Conservation (phyloP, 805 yeast genomes). For the Ascoidea rubescens region DNA sequence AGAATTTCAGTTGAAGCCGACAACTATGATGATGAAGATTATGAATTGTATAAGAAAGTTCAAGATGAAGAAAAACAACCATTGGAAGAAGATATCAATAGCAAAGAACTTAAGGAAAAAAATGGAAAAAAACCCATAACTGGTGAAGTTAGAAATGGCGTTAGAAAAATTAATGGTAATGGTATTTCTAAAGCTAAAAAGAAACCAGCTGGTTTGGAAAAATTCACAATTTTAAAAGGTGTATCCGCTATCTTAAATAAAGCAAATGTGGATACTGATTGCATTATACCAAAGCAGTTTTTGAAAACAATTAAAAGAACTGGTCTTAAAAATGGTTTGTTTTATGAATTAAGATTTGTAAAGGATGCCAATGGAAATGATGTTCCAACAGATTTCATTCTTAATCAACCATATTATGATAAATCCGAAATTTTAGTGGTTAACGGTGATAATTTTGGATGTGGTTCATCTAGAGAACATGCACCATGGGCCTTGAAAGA, state of each 20-base stretch:
- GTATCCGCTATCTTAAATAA: slow-evolving; percentile 89
- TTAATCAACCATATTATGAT: slow-evolving; percentile 76
- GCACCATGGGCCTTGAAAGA: slow-evolving; percentile 99
- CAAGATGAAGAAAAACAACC: slow-evolving; percentile 60
- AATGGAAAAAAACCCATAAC: slow-evolving; percentile 40
- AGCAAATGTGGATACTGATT: slow-evolving; percentile 96
- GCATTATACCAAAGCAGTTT: slow-evolving; percentile 97
- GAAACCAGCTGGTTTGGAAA: slow-evolving; percentile 46
- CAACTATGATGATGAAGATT: slow-evolving; percentile 28
- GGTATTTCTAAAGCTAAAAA: slow-evolving; percentile 11
- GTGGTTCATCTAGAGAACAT: slow-evolving; percentile 98
- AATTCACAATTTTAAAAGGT: slow-evolving; percentile 65
- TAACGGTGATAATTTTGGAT: slow-evolving; percentile 95
- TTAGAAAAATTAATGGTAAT: slow-evolving; percentile 14
- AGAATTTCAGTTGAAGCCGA: slow-evolving; percentile 28
- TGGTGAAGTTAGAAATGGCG: slow-evolving; percentile 32
- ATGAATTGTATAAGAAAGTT: slow-evolving; percentile 52
- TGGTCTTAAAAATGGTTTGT: slow-evolving; percentile 77
- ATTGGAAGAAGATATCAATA: slow-evolving; percentile 26
- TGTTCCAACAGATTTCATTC: slow-evolving; percentile 75
- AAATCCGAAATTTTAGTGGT: slow-evolving; percentile 74
- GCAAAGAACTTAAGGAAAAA: slow-evolving; percentile 23
- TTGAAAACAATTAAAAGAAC: slow-evolving; percentile 96
- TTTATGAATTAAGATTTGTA: slow-evolving; percentile 78
- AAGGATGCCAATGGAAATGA: slow-evolving; percentile 60